Evolutionary conservation across 2,329 filamentous ascomycete species (phyloP).

Genomic region (Aspergillus transmontanensis): DNA sequence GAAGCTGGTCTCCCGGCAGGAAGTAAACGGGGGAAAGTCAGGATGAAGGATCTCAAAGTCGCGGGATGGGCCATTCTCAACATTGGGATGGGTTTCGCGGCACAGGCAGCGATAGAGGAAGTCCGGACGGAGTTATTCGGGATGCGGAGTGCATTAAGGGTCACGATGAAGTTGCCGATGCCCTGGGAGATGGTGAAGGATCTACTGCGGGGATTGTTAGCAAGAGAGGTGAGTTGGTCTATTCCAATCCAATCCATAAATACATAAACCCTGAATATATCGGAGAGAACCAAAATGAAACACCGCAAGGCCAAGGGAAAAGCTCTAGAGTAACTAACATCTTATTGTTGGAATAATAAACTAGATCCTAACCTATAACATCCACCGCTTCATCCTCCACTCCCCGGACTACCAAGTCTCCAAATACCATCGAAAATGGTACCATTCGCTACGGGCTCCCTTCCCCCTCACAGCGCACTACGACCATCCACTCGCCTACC

Average conservation of each 20-base stretch:
- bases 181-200: slow-evolving; percentile 64
- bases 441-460: slow-evolving; percentile 56
- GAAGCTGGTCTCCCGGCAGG: slow-evolving; percentile 51
- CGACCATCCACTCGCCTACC: slow-evolving; percentile 60
- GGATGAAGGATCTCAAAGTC: slow-evolving; percentile 51
- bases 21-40: slow-evolving; percentile 40
- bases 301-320: too few species aligned
- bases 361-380: slow-evolving; percentile 58
- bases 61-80: slow-evolving; percentile 59
- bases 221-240: slow-evolving; percentile 58
- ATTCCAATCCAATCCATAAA: not conserved
- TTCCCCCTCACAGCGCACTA: slow-evolving; percentile 62
- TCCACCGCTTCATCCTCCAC: slow-evolving; percentile 75
- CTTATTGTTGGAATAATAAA: not conserved
- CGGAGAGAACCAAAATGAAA: too few species aligned
- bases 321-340: not conserved
- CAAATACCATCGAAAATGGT: slow-evolving; percentile 56
- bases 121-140: slow-evolving; percentile 56
- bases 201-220: slow-evolving; percentile 53
- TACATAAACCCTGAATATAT: not conserved
- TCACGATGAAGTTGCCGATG: slow-evolving; percentile 62
- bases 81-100: slow-evolving; percentile 52
- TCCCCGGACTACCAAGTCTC: slow-evolving; percentile 56
- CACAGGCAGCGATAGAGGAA: slow-evolving; percentile 61
- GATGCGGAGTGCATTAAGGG: slow-evolving; percentile 57